Percentiles rank a stretch among this genome's conserved stretches.
These are phyloP conservation scores for Lavandula angustifolia DNA, from an alignment of 257 asterid genomes.

Conservation along the genomic window DNA sequence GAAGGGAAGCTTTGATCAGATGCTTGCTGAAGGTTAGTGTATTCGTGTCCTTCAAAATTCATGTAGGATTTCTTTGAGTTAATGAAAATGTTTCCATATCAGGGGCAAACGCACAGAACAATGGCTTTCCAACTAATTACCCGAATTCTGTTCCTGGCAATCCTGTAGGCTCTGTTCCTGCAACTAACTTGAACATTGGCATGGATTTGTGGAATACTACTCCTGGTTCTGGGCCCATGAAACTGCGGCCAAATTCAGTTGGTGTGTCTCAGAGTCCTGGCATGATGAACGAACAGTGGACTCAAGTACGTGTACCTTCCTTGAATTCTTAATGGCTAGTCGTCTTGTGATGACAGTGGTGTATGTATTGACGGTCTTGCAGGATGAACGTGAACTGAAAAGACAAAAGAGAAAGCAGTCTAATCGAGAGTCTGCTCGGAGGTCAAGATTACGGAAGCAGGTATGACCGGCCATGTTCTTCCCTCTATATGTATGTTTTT, in stretches of 20 bases:
- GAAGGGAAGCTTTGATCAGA: slow-evolving; percentile 91
- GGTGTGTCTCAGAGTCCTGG: slow-evolving; percentile 59
- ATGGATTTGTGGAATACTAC: slow-evolving; percentile 91
- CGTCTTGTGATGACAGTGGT: background rate
- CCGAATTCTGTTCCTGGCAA: slow-evolving; percentile 69
- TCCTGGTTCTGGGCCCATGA: slow-evolving; percentile 69
- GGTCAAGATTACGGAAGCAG: slow-evolving; percentile 97
- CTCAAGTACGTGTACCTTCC: slow-evolving; percentile 50
- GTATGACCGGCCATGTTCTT: slow-evolving; percentile 42
- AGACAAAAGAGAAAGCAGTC: slow-evolving; percentile 95
- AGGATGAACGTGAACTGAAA: slow-evolving; percentile 95
- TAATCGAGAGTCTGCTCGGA: slow-evolving; percentile 97
- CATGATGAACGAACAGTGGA: slow-evolving; percentile 78
- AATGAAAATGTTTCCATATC: slow-evolving; percentile 27
- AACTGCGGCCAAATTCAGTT: slow-evolving; percentile 47
- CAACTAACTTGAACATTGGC: slow-evolving; percentile 79
- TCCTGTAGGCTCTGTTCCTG: slow-evolving; percentile 66
- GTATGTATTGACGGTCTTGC: slow-evolving; percentile 17
- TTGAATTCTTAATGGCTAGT: slow-evolving; percentile 12
- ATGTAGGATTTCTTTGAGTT: background rate
- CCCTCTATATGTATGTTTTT: too few species aligned
- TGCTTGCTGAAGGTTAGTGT: slow-evolving; percentile 87
- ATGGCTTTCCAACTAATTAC: slow-evolving; percentile 44
- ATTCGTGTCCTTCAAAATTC: slow-evolving; percentile 21
- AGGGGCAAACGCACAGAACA: slow-evolving; percentile 81